These are phyloP conservation scores for Balansia obtecta DNA, from an alignment of 2,329 filamentous ascomycete species.

Conservation along the genomic window DNA sequence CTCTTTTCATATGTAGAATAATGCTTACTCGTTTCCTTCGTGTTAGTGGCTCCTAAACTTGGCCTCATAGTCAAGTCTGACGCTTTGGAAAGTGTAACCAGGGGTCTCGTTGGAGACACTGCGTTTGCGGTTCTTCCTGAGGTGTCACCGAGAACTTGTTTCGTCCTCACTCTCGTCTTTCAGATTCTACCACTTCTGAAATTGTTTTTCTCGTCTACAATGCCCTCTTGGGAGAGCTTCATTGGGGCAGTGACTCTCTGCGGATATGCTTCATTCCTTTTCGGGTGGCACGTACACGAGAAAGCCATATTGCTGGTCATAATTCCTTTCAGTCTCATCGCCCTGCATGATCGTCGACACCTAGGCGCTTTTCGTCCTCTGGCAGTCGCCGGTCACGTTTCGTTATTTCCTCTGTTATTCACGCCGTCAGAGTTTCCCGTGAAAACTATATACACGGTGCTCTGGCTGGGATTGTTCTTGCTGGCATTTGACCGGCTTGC, in stretches of 20 bases:
- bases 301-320: constrained; percentile 93
- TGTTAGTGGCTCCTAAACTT: constrained; percentile 64
- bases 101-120: constrained; percentile 86
- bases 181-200: constrained; percentile 70
- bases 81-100: constrained; percentile 78
- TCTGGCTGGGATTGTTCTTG: constrained; percentile 82
- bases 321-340: constrained; percentile 87
- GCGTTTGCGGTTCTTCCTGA: constrained; percentile 88
- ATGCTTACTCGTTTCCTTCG: background rate
- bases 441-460: constrained; percentile 84
- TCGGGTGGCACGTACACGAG: constrained; percentile 97
- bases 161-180: constrained; percentile 69
- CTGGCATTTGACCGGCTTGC: constrained; percentile 78
- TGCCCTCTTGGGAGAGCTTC: constrained; percentile 79
- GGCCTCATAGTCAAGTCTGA: constrained; percentile 60
- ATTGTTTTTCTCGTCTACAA: constrained; percentile 47
- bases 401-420: constrained; percentile 86
- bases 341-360: constrained; percentile 78
- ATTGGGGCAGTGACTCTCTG: constrained; percentile 83
- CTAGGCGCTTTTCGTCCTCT: constrained; percentile 85
- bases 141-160: constrained; percentile 68
- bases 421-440: constrained; percentile 86
- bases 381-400: constrained; percentile 87
- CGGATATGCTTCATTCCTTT: constrained; percentile 91
- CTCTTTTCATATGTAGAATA: too few species aligned